Percentiles rank a stretch among this genome's conserved stretches.
These are phyloP conservation scores for Sporothrix phasma DNA, from an alignment of 2,329 filamentous ascomycete species.

Conservation along the genomic window DNA sequence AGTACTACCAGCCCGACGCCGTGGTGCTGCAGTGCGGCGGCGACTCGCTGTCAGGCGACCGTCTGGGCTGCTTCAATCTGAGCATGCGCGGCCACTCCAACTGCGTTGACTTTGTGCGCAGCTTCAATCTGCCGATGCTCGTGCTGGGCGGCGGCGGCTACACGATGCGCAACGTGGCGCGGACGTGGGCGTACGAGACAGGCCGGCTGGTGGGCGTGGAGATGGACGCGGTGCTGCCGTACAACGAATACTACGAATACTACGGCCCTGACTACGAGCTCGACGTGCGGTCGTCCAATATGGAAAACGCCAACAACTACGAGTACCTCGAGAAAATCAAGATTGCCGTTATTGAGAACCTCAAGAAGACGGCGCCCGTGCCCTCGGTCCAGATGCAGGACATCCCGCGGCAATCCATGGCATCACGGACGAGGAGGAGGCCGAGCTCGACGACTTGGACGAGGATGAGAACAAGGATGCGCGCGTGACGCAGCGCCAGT, in stretches of 20 bases:
- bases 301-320: constrained; percentile 81
- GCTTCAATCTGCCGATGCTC: constrained; percentile 73
- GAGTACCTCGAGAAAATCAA: constrained; percentile 78
- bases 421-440: constrained; percentile 58
- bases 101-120: constrained; percentile 87
- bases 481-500: constrained; percentile 69
- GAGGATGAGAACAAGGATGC: constrained; percentile 79
- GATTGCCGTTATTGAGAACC: constrained; percentile 70
- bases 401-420: constrained; percentile 51
- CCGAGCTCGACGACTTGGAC: constrained; percentile 58
- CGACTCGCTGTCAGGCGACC: constrained; percentile 87
- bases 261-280: constrained; percentile 87
- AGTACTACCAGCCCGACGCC: constrained; percentile 78
- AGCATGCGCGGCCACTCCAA: constrained; percentile 94
- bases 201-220: constrained; percentile 76
- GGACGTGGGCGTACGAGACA: constrained; percentile 95
- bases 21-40: constrained; percentile 95
- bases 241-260: constrained; percentile 96
- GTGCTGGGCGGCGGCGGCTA: constrained; percentile 93
- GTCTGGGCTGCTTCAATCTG: constrained; percentile 92
- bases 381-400: constrained; percentile 91
- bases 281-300: constrained; percentile 78
- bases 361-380: constrained; percentile 73
- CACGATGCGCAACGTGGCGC: constrained; percentile 92
- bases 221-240: constrained; percentile 75